These are phyloP conservation scores for Debaryomyces sp. DNA, from an alignment of 1,139 yeast species.

Conservation along the genomic window DNA sequence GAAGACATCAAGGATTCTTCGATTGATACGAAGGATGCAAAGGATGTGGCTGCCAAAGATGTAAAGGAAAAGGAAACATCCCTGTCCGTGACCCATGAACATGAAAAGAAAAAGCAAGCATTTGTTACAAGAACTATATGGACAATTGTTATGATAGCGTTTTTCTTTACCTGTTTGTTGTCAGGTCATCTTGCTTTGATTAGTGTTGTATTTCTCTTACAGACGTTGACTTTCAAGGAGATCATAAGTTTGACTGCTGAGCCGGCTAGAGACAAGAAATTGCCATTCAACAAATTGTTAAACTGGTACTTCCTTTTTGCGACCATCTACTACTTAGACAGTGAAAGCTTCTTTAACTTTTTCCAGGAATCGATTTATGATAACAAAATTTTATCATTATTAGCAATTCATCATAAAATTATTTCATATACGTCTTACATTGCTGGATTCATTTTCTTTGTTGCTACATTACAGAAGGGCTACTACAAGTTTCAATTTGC, in stretches of 20 bases:
- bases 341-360: slow-evolving; percentile 75
- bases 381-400: slow-evolving; percentile 42
- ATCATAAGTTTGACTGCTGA: slow-evolving; percentile 84
- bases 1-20: slow-evolving; percentile 6
- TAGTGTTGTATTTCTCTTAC: slow-evolving; percentile 68
- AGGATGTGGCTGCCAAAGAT: slow-evolving; percentile 1
- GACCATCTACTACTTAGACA: slow-evolving; percentile 86
- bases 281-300: slow-evolving; percentile 81
- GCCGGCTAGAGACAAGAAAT: slow-evolving; percentile 79
- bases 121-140: slow-evolving; percentile 90
- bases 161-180: slow-evolving; percentile 71
- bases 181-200: slow-evolving; percentile 89
- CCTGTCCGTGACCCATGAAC: slow-evolving; percentile 25
- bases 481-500: slow-evolving; percentile 90
- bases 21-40: not conserved
- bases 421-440: slow-evolving; percentile 83
- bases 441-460: slow-evolving; percentile 88
- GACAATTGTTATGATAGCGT: slow-evolving; percentile 88
- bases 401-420: slow-evolving; percentile 75
- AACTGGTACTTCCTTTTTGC: slow-evolving; percentile 88
- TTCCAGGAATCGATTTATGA: slow-evolving; percentile 47
- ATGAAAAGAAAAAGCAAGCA: slow-evolving; percentile 75
- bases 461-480: slow-evolving; percentile 86
- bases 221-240: slow-evolving; percentile 85
- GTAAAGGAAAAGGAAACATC: slow-evolving; percentile 21